Base-by-base conservation (phyloP, 371 early-diverging fungal species). In the Batrachochytrium dendrobatidis region DNA sequence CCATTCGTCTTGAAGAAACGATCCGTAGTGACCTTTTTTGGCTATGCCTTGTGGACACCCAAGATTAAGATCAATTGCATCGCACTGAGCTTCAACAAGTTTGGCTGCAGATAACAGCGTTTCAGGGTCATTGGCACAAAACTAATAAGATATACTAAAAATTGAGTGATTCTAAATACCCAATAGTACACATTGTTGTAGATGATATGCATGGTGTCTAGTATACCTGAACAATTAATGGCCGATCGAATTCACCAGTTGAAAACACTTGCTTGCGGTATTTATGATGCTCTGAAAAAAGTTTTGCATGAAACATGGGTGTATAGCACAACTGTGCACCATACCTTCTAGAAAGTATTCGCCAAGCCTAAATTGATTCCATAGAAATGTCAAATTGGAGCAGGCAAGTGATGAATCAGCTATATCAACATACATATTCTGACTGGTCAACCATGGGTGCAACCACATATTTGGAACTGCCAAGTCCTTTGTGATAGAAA, bases 41-140 rank as follows among this genome's bases (percentile, higher is more conserved):
- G 99, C 99, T 63, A 99, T 99, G 44, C 86, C 84, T 71, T 99
- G 86, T 7, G 99, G 99, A 68, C 99, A 99, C 7, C 99, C 99
- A 18, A 99, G 81, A 58, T 99, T 99, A 34, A 99, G 70, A 74
- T 99, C 99, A 7, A 99, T 91, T 22, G 95, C 99, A 64, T 94
- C 94, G 59, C 94, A 94, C 50, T 89, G 73, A 54, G 84, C 80
- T 63, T 91, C 86, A 7, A 96, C 90, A 34, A 88, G 65, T 55
- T 82, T 74, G 0, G 97, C 94, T 1, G 99, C 96, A 43, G 76
- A 72, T 1, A 98, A 77, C 39, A 99, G 81, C 12, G 64, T 65
- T 15, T 87, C 84, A 1, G 98, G 92, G 59, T 98, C 91, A 70
- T 99, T 98, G 34, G 96, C 99, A 71, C 99, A 99, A 63, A 99